Conservation (phyloP, 1,139 yeast species). For the Ogataea hybrid region DNA sequence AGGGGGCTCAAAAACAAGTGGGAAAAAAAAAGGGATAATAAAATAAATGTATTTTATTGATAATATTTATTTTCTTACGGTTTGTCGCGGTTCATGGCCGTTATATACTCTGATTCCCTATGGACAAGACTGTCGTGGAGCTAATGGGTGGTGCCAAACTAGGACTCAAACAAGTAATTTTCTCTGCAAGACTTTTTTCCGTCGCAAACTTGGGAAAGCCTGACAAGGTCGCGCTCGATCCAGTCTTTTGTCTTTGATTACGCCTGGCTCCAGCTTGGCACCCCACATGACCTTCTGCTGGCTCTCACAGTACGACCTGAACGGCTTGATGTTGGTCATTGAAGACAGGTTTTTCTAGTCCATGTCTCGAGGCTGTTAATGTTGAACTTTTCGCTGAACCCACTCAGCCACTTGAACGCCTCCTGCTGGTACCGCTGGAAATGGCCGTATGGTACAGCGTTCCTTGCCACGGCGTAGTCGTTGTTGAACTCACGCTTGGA, state of each 20-base stretch:
- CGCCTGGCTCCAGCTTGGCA: conserved; percentile 26
- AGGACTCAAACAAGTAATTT: conserved; percentile 23
- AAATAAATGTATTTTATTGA: not conserved
- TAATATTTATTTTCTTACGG: conserved; percentile 1
- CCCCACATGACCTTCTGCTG: conserved; percentile 33
- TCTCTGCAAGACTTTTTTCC: conserved; percentile 20
- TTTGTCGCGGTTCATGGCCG: too few relatives aligned
- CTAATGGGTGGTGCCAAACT: conserved; percentile 32
- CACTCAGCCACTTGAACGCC: conserved; percentile 21
- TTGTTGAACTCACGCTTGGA: not conserved
- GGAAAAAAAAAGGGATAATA: conserved; percentile 4
- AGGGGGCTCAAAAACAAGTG: conserved; percentile 2
- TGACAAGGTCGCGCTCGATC: conserved; percentile 26
- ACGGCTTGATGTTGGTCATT: conserved; percentile 16
- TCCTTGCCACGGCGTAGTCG: conserved; percentile 26
- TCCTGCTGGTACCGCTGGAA: conserved; percentile 15
- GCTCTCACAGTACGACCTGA: conserved; percentile 19
- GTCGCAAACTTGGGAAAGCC: conserved; percentile 25
- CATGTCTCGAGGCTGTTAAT: conserved; percentile 27
- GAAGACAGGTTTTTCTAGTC: conserved; percentile 28
- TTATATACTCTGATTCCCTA: too few relatives aligned
- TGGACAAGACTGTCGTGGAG: conserved; percentile 21
- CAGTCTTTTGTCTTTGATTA: conserved; percentile 18
- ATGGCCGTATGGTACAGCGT: conserved; percentile 21
- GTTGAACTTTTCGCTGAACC: conserved; percentile 23